phyloP scores from a whole-genome alignment of 73 alveolate genomes.

The Paramecium sonneborni region DNA sequence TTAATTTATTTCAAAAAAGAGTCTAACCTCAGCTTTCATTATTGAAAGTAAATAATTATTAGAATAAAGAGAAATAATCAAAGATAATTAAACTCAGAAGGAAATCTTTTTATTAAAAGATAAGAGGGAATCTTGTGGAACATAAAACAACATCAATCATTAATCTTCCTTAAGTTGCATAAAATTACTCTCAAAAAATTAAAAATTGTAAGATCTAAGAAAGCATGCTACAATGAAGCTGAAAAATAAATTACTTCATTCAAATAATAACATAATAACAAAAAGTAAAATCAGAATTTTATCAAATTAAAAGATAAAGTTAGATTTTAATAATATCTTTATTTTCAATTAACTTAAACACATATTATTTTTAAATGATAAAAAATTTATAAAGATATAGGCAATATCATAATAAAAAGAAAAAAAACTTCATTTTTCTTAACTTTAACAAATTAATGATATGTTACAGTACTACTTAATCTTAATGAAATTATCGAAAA shows the following conservation, averaged over 20 bases:
- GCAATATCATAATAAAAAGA: too few species aligned
- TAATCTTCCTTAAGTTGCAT: slow-evolving; percentile 36
- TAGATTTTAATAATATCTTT: too few species aligned
- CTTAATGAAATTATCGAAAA: not conserved
- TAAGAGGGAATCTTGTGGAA: slow-evolving; percentile 40
- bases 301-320: not conserved
- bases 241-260: slow-evolving; percentile 42
- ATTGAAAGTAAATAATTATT: slow-evolving; percentile 2
- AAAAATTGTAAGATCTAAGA: slow-evolving; percentile 50
- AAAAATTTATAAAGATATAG: too few species aligned
- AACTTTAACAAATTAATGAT: not conserved
- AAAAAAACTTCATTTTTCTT: too few species aligned
- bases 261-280: slow-evolving; percentile 43
- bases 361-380: too few species aligned
- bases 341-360: too few species aligned
- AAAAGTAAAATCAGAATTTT: not conserved
- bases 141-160: slow-evolving; percentile 36
- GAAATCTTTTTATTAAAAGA: slow-evolving; percentile 20
- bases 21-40: not conserved
- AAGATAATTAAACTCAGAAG: slow-evolving; percentile 46
- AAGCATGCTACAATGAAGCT: slow-evolving; percentile 6
- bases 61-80: slow-evolving; percentile 39
- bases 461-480: not conserved
- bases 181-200: slow-evolving; percentile 35
- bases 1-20: not conserved